These are phyloP conservation scores for Oryza coarctata DNA, from an alignment of 176 grass and related monocot species.

Conservation along the genomic window DNA sequence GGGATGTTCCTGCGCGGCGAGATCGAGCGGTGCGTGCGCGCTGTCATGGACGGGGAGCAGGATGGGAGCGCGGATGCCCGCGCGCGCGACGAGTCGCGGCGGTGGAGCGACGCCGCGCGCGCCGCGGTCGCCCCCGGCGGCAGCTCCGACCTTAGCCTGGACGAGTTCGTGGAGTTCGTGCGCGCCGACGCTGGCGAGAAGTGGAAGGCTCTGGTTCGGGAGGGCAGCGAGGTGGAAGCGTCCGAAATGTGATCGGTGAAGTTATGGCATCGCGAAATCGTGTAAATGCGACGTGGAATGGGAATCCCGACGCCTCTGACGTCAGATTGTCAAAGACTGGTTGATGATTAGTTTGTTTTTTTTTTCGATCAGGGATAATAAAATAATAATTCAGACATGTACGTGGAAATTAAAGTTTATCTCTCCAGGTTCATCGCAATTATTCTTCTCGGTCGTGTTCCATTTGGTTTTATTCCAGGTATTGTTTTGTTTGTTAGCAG, in stretches of 20 bases:
- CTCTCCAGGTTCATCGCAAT: too few relatives aligned
- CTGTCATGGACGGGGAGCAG: constrained; percentile 3
- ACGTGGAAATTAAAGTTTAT: too few relatives aligned
- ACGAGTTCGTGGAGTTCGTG: constrained; percentile 31
- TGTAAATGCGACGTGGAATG: too few relatives aligned
- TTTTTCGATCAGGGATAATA: neutral
- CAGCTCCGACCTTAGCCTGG: constrained; percentile 25
- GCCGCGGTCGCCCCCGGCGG: neutral
- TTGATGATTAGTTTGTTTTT: neutral
- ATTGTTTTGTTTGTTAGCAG: too few relatives aligned
- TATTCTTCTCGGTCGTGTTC: too few relatives aligned
- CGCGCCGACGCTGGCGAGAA: neutral
- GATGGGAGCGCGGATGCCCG: neutral
- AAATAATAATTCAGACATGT: neutral
- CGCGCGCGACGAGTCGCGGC: neutral
- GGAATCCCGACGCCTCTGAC: too few relatives aligned
- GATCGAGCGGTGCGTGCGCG: constrained; percentile 31
- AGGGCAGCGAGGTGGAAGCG: neutral
- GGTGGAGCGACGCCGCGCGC: constrained; percentile 18
- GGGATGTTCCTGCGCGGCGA: constrained; percentile 11
- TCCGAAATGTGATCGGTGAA: neutral
- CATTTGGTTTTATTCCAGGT: too few relatives aligned
- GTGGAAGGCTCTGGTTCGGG: neutral
- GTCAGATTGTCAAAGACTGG: neutral
- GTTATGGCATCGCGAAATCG: neutral